phyloP scores from a whole-genome alignment of 169 alveolate species.

The Plasmodium chabaudi region DNA sequence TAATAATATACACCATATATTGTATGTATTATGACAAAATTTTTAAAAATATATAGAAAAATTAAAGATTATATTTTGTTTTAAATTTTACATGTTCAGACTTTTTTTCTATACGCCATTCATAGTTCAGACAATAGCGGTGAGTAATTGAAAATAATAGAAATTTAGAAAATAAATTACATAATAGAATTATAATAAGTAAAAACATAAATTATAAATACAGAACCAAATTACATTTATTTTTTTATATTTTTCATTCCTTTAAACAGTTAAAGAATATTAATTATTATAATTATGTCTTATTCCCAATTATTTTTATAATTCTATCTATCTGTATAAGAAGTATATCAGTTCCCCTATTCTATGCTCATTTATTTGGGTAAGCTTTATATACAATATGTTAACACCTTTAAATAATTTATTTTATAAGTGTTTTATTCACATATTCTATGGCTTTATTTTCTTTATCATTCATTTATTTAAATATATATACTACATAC shows the following conservation, averaged over 20 bases:
- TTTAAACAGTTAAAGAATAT: slow-evolving; percentile 57
- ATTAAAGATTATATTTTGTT: too few species aligned
- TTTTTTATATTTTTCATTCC: neutral
- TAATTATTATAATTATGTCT: slow-evolving; percentile 50
- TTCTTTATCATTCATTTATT: too few species aligned
- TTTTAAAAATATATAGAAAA: neutral
- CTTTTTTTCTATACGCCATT: slow-evolving; percentile 63
- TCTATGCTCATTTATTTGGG: slow-evolving; percentile 52
- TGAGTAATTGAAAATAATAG: neutral
- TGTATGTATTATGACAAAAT: neutral
- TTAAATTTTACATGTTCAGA: neutral
- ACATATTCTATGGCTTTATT: neutral
- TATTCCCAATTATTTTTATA: slow-evolving; percentile 54
- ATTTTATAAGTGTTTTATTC: too few species aligned
- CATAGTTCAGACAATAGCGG: slow-evolving; percentile 66
- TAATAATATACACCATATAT: neutral
- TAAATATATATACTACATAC: too few species aligned
- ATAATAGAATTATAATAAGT: slow-evolving; percentile 1
- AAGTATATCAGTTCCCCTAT: slow-evolving; percentile 38
- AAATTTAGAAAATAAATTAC: neutral
- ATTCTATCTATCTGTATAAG: slow-evolving; percentile 61
- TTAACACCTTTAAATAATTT: neutral
- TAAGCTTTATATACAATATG: neutral
- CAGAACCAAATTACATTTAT: neutral
- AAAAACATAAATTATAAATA: neutral